Conservation (phyloP, 768 basidiomycete species). For the Calocybe gangraenosa region DNA sequence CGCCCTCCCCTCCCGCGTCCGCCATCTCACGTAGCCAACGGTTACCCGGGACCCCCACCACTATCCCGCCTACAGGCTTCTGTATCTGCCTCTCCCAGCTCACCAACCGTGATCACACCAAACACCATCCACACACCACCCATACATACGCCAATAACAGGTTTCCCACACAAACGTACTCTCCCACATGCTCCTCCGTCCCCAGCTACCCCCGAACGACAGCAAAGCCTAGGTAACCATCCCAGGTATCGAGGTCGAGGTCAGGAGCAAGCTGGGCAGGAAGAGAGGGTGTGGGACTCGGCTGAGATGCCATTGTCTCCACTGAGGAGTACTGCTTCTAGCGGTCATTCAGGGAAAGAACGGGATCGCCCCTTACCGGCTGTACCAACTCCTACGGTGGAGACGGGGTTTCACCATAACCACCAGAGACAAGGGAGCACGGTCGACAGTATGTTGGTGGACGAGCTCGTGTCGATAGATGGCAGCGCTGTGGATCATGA, state of each 20-base stretch:
- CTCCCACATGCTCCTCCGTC: background rate
- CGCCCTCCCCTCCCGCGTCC: slow-evolving; percentile 14
- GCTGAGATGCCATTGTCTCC: background rate
- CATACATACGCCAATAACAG: background rate
- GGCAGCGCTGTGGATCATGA: background rate
- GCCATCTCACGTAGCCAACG: slow-evolving; percentile 7
- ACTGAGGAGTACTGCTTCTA: slow-evolving; percentile 36
- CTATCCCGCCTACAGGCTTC: slow-evolving; percentile 9
- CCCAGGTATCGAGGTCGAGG: slow-evolving; percentile 7
- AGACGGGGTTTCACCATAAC: background rate
- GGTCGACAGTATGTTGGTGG: background rate
- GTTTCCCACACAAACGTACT: slow-evolving; percentile 1
- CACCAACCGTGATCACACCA: background rate
- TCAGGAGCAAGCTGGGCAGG: slow-evolving; percentile 5
- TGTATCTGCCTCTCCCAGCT: slow-evolving; percentile 8
- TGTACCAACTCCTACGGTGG: slow-evolving; percentile 3
- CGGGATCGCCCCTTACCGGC: slow-evolving; percentile 13
- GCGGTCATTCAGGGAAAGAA: slow-evolving; percentile 16
- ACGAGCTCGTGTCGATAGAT: background rate
- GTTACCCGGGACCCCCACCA: slow-evolving; percentile 11
- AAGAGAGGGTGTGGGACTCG: slow-evolving; percentile 3
- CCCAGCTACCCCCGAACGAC: slow-evolving; percentile 6
- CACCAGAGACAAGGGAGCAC: slow-evolving; percentile 4
- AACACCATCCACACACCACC: background rate
- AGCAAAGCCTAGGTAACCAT: slow-evolving; percentile 11